Conservation (phyloP, 306 rosid species). For the Quercus bicolor region DNA sequence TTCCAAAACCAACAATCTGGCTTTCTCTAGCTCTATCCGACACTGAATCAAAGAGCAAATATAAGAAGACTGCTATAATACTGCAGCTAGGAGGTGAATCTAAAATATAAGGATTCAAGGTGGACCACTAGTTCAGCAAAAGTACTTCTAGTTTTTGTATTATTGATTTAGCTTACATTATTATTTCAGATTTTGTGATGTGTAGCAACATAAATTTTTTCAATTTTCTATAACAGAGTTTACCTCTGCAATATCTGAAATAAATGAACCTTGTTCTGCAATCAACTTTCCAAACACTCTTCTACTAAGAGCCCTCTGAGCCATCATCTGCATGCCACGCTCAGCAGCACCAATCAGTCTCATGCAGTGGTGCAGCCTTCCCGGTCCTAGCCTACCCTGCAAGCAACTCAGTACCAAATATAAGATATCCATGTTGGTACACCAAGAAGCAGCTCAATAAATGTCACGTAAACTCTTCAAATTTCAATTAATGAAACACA, state of each 20-base stretch:
- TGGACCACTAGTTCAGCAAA: neutral
- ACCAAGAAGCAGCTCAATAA: constrained; percentile 9
- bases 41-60: constrained; percentile 48
- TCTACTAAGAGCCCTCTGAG: constrained; percentile 80
- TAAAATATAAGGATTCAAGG: neutral
- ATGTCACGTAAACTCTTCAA: neutral
- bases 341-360: constrained; percentile 91
- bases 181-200: neutral
- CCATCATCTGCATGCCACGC: constrained; percentile 84
- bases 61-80: neutral
- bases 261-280: constrained; percentile 91
- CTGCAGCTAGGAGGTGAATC: neutral
- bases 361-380: constrained; percentile 99
- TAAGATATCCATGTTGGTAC: neutral
- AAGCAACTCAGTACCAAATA: constrained; percentile 19
- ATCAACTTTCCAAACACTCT: constrained; percentile 81
- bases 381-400: constrained; percentile 97
- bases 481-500: neutral
- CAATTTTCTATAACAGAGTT: neutral
- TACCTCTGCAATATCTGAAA: constrained; percentile 82
- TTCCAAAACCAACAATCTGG: constrained; percentile 85
- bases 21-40: constrained; percentile 76
- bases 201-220: neutral
- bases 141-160: neutral
- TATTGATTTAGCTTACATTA: neutral